Conservation (phyloP, 768 basidiomycete genomes). For the Tephrocybe sp. region DNA sequence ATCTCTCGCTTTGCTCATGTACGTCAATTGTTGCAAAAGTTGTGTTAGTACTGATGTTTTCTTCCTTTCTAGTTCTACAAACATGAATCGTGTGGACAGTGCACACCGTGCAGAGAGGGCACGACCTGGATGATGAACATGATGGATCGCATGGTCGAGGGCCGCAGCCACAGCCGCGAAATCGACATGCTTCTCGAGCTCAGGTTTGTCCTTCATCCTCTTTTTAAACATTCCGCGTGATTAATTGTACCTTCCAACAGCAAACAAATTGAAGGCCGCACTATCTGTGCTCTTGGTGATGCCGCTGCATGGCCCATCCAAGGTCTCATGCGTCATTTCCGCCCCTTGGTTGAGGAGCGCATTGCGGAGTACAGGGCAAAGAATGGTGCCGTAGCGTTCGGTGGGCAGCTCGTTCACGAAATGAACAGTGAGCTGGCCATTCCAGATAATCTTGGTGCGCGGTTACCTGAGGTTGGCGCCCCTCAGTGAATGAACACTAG, state of each 20-base stretch:
- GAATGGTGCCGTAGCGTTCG: slow-evolving; percentile 86
- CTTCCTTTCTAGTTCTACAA: slow-evolving; percentile 76
- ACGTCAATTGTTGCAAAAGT: slow-evolving; percentile 14
- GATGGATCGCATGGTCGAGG: slow-evolving; percentile 97
- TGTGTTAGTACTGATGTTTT: slow-evolving; percentile 5
- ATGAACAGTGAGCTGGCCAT: slow-evolving; percentile 70
- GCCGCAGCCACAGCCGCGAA: slow-evolving; percentile 87
- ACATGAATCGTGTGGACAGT: slow-evolving; percentile 98
- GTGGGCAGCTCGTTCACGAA: slow-evolving; percentile 71
- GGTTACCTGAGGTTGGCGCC: slow-evolving; percentile 35
- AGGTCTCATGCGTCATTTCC: slow-evolving; percentile 96
- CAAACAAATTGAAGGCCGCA: slow-evolving; percentile 96
- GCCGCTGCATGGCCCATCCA: slow-evolving; percentile 99
- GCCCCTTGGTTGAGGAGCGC: slow-evolving; percentile 90
- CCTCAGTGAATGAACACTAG: no score
- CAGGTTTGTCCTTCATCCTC: slow-evolving; percentile 53
- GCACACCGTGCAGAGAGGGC: slow-evolving; percentile 91
- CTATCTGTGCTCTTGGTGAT: slow-evolving; percentile 95
- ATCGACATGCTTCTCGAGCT: slow-evolving; percentile 98
- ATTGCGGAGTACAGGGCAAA: slow-evolving; percentile 74
- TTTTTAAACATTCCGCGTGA: not conserved
- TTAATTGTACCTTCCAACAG: slow-evolving; percentile 33
- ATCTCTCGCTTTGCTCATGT: slow-evolving; percentile 92
- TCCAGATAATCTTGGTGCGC: slow-evolving; percentile 72
- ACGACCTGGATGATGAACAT: slow-evolving; percentile 99